Conservation (phyloP, 2,329 filamentous ascomycete genomes). For the Nectriaceae sp. region DNA sequence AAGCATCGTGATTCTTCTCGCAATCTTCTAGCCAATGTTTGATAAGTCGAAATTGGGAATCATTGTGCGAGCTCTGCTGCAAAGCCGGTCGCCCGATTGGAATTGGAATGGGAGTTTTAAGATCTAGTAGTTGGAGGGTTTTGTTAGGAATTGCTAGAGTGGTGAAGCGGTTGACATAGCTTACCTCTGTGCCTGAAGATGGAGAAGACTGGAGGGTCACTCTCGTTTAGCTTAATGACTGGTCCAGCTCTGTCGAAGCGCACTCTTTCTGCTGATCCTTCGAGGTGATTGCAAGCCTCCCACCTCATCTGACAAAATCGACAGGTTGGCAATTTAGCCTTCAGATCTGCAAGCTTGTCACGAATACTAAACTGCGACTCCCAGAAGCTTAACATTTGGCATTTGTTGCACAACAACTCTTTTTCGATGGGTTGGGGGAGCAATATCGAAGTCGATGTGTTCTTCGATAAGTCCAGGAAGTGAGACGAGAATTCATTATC, state of each 20-base stretch:
- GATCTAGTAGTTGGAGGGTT: not conserved
- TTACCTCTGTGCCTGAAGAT: constrained; percentile 5
- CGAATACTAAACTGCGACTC: not conserved
- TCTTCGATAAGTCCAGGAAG: not conserved
- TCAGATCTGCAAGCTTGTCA: not conserved
- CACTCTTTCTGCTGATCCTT: not conserved
- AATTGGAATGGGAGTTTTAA: not conserved
- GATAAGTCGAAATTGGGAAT: constrained; percentile 5
- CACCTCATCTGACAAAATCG: constrained; percentile 10
- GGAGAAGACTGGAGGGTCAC: constrained; percentile 11
- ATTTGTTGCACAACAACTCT: not conserved
- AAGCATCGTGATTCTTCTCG: not conserved
- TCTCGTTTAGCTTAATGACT: constrained; percentile 10
- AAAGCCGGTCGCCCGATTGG: not conserved
- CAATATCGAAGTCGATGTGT: not conserved
- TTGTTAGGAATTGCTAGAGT: too few relatives aligned
- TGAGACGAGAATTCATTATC: not conserved
- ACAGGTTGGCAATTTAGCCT: not conserved
- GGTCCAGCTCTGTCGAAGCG: constrained; percentile 3
- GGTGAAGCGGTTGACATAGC: not conserved
- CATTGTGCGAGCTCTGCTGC: not conserved
- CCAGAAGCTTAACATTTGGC: not conserved
- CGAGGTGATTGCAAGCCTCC: constrained; percentile 8
- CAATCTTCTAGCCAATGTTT: constrained; percentile 5
- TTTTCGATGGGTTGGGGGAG: not conserved